phyloP scores from a whole-genome alignment of 2,329 filamentous ascomycete species.

The Neofusicoccum umdonicola region DNA sequence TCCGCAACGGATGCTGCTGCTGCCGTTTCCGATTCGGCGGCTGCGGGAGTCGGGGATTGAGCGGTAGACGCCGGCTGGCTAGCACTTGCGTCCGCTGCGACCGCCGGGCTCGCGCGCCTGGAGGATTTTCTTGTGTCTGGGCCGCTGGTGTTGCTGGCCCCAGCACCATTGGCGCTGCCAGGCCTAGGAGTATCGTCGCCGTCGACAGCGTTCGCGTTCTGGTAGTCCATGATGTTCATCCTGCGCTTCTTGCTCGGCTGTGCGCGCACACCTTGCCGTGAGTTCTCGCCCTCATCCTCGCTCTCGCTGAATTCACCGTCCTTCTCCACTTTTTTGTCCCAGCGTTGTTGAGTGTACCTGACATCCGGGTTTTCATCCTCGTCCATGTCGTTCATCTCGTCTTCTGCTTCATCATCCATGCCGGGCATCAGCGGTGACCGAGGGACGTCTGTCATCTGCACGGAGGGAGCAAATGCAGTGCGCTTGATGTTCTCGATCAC shows the following conservation, averaged over 20 bases:
- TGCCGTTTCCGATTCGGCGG: background rate
- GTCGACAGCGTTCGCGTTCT: slow-evolving; percentile 50
- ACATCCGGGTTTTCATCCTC: slow-evolving; percentile 83
- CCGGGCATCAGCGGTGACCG: slow-evolving; percentile 55
- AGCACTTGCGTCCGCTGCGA: background rate
- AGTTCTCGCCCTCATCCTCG: slow-evolving; percentile 86
- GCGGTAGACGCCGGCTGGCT: background rate
- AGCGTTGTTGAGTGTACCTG: slow-evolving; percentile 75
- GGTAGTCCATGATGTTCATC: slow-evolving; percentile 61
- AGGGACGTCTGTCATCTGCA: slow-evolving; percentile 64
- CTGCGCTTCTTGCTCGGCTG: slow-evolving; percentile 50
- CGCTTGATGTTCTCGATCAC: slow-evolving; percentile 66
- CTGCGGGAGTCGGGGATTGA: background rate
- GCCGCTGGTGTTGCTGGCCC: slow-evolving; percentile 32
- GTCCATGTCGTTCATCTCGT: slow-evolving; percentile 65
- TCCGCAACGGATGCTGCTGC: background rate
- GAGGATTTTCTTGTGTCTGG: slow-evolving; percentile 29
- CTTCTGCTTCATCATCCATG: slow-evolving; percentile 65
- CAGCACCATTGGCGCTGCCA: slow-evolving; percentile 22
- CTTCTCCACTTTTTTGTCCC: slow-evolving; percentile 74
- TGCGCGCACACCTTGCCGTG: slow-evolving; percentile 65
- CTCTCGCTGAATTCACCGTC: slow-evolving; percentile 73
- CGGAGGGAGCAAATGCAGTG: slow-evolving; percentile 61
- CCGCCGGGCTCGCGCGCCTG: slow-evolving; percentile 19
- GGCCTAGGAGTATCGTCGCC: slow-evolving; percentile 27